Evolutionary conservation across 1,284 basidiomycete genomes (phyloP).

Genomic region (Ceratobasidium papillatum): DNA sequence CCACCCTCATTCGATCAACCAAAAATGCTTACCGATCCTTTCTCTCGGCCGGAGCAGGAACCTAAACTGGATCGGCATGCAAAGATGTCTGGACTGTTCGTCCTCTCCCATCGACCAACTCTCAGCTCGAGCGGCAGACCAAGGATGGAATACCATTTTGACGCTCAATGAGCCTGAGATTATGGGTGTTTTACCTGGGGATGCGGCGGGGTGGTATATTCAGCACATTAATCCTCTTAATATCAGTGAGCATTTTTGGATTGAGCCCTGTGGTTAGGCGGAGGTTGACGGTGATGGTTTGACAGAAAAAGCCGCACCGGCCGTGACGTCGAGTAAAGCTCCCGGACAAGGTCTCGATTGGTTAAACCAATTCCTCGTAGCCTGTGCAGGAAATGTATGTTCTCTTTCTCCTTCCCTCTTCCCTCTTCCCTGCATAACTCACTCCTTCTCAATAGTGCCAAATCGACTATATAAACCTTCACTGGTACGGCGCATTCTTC

Average conservation of each 20-base stretch:
- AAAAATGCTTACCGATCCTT: neutral
- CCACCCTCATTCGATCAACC: neutral
- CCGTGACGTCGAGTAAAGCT: constrained; percentile 27
- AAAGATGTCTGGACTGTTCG: constrained; percentile 15
- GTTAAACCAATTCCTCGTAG: constrained; percentile 17
- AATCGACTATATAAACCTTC: constrained; percentile 40
- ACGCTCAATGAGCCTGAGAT: constrained; percentile 40
- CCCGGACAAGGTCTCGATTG: constrained; percentile 38
- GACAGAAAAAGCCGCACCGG: constrained; percentile 29
- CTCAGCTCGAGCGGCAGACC: constrained; percentile 18
- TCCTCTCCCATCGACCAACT: constrained; percentile 26
- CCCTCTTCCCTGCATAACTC: neutral
- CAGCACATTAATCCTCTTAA: constrained; percentile 37
- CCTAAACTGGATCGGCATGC: constrained; percentile 33
- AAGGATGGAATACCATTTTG: constrained; percentile 37
- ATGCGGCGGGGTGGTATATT: constrained; percentile 39
- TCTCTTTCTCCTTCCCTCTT: neutral
- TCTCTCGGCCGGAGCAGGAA: neutral
- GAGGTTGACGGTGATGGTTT: neutral
- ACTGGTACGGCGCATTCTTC: constrained; percentile 40
- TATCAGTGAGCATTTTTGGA: constrained; percentile 33
- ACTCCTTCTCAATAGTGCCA: constrained; percentile 31
- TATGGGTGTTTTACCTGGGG: constrained; percentile 13
- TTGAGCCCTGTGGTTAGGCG: neutral
- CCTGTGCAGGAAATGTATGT: constrained; percentile 32